A percentile compares a stretch with the other conserved stretches of the same genome.
Evolutionary conservation across 2,329 filamentous ascomycete genomes (phyloP).

Genomic region (Xylariaceae sp.): DNA sequence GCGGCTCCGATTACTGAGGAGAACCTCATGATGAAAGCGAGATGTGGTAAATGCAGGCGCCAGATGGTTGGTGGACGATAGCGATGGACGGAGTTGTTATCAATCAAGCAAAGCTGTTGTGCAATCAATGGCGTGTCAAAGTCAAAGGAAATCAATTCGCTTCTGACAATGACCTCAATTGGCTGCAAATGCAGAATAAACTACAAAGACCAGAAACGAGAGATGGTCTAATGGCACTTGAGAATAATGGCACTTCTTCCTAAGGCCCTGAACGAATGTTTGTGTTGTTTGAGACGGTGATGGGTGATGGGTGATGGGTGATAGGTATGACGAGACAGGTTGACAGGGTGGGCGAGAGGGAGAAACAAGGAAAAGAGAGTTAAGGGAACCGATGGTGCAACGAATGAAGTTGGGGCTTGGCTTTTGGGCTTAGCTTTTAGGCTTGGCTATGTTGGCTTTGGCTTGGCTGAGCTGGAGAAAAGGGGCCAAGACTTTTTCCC

Average conservation of each 20-base stretch:
- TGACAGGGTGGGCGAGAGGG: neutral
- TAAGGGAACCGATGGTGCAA: neutral
- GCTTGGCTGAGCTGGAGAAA: neutral
- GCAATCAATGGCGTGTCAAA: neutral
- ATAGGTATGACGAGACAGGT: neutral
- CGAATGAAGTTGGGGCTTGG: neutral
- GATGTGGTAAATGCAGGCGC: neutral
- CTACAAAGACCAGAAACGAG: conserved; percentile 23
- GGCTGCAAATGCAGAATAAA: neutral
- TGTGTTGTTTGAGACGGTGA: neutral
- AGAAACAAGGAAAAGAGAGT: neutral
- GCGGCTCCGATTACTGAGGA: conserved; percentile 38
- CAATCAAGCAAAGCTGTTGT: no score
- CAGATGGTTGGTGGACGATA: neutral
- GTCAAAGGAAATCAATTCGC: conserved; percentile 2
- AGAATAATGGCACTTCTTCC: conserved; percentile 1
- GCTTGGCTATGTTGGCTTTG: neutral
- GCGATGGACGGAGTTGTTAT: neutral
- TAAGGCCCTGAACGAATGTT: conserved; percentile 20
- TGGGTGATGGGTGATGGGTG: neutral
- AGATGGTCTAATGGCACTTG: conserved; percentile 17
- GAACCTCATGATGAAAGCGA: conserved; percentile 35
- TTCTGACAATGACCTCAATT: conserved; percentile 1
- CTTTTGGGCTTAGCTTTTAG: neutral
- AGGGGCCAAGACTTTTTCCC: neutral